These are phyloP conservation scores for Aureobasidium subglaciale DNA, from an alignment of 2,329 filamentous ascomycete species.

Conservation along the genomic window DNA sequence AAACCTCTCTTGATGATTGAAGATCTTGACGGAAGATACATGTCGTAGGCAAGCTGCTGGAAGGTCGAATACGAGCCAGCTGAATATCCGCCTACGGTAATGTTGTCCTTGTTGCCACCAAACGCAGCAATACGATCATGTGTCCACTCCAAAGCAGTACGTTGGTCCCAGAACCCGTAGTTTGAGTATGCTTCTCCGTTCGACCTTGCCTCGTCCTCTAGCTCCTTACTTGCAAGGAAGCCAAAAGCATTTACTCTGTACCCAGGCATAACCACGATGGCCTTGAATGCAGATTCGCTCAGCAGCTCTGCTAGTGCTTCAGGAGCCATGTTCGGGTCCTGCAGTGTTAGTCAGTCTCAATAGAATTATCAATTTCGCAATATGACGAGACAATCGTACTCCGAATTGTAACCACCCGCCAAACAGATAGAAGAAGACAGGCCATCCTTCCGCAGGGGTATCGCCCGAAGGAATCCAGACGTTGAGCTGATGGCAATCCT, in stretches of 20 bases:
- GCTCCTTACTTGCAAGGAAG: constrained; percentile 46
- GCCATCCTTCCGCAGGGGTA: constrained; percentile 45
- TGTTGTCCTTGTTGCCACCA: constrained; percentile 43
- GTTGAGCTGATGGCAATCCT: constrained; percentile 52
- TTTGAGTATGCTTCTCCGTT: constrained; percentile 39
- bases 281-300: constrained; percentile 42
- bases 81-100: constrained; percentile 50
- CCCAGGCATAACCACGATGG: constrained; percentile 48
- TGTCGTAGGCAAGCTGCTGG: constrained; percentile 51
- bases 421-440: constrained; percentile 53
- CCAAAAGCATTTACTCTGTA: constrained; percentile 52
- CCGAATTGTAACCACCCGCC: constrained; percentile 52
- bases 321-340: constrained; percentile 36
- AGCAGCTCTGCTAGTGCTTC: constrained; percentile 40
- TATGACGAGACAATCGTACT: neutral
- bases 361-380: neutral
- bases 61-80: constrained; percentile 50
- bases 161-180: constrained; percentile 52
- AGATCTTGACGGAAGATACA: constrained; percentile 39
- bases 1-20: constrained; percentile 44
- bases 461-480: constrained; percentile 47
- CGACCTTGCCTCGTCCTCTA: constrained; percentile 36
- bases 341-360: neutral
- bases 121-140: constrained; percentile 45
- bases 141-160: constrained; percentile 50